Evolutionary conservation across 768 basidiomycete species (phyloP).

Genomic region (Galerina sulciceps): DNA sequence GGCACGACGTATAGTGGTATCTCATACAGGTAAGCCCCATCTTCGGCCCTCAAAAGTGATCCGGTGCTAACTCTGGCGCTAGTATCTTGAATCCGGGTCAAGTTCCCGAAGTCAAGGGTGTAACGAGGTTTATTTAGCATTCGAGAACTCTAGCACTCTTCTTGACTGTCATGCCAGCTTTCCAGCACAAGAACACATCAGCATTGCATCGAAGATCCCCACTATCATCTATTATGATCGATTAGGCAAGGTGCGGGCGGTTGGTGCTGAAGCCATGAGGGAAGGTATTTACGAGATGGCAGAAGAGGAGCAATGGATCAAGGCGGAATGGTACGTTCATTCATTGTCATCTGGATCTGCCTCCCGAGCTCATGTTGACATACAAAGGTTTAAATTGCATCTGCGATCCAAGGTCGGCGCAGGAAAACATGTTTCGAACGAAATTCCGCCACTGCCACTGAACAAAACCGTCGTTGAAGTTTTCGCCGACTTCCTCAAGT

Average conservation of each 20-base stretch:
- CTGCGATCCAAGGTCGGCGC: constrained; percentile 29
- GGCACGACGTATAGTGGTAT: constrained; percentile 49
- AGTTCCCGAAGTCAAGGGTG: constrained; percentile 45
- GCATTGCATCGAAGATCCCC: constrained; percentile 54
- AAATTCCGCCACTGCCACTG: constrained; percentile 45
- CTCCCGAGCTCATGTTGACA: neutral
- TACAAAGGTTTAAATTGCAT: constrained; percentile 37
- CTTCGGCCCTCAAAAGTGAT: neutral
- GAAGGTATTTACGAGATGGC: constrained; percentile 44
- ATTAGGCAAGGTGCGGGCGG: constrained; percentile 40
- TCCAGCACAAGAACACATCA: constrained; percentile 50
- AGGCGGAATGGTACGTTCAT: constrained; percentile 47
- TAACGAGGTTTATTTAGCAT: constrained; percentile 36
- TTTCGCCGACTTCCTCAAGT: constrained; percentile 52
- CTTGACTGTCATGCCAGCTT: constrained; percentile 36
- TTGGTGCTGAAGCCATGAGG: constrained; percentile 51
- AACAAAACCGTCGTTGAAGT: constrained; percentile 46
- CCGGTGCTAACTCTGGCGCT: neutral
- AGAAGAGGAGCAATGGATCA: constrained; percentile 51
- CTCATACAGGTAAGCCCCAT: constrained; percentile 31
- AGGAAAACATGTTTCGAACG: constrained; percentile 28
- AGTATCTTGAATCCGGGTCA: constrained; percentile 44
- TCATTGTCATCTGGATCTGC: neutral
- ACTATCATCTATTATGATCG: constrained; percentile 47
- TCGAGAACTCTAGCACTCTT: constrained; percentile 14